Evolutionary conservation across 2,329 filamentous ascomycete species (phyloP).

Genomic region (Calonectria pauciramosa): DNA sequence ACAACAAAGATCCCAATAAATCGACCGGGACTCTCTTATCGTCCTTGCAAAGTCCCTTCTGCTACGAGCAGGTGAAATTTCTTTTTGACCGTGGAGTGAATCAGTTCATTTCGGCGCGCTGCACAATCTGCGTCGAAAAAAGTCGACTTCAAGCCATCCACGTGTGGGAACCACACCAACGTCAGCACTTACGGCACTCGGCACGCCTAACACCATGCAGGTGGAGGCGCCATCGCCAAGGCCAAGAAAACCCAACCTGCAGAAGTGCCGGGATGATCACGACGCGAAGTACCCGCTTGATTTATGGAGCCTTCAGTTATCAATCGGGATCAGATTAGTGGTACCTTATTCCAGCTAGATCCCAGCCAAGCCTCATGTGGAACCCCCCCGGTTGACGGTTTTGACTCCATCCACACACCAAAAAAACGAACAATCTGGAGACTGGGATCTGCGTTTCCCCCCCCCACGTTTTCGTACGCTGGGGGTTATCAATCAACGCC

Average conservation of each 20-base stretch:
- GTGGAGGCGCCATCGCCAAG: neutral
- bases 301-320: constrained; percentile 3
- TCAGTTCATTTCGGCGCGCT: neutral
- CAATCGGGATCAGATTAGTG: constrained; percentile 11
- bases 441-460: neutral
- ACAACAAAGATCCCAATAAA: neutral
- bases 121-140: neutral
- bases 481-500: neutral
- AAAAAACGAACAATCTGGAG: neutral
- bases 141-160: neutral
- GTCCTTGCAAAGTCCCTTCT: neutral
- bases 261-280: neutral
- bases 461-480: neutral
- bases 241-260: neutral
- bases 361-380: neutral
- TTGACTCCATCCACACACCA: neutral
- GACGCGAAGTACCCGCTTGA: neutral
- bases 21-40: neutral
- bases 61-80: neutral
- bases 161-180: neutral
- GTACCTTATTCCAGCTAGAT: neutral
- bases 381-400: neutral
- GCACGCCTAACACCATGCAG: neutral
- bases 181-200: neutral
- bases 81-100: neutral